Evolutionary conservation across 495 filamentous ascomycete species (phyloP).

Genomic region (Friedmanniomyces simplex): DNA sequence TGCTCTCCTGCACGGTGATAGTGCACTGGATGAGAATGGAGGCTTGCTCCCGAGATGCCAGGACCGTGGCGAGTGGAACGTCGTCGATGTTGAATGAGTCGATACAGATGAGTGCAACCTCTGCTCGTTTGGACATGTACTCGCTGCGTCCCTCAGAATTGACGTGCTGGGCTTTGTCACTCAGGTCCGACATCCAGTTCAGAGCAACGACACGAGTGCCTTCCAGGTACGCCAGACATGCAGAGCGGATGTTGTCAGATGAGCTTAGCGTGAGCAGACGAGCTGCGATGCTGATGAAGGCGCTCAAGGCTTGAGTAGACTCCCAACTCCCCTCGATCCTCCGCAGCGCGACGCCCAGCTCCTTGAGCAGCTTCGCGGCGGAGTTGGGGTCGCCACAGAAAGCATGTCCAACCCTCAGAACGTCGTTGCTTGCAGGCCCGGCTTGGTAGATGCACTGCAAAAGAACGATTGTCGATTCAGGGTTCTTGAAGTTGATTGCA

Average conservation of each 20-base stretch:
- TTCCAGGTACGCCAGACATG: slow-evolving; percentile 7
- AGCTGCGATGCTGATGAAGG: slow-evolving; percentile 6
- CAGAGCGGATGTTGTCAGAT: not conserved
- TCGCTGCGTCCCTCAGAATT: slow-evolving; percentile 9
- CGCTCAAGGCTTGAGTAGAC: slow-evolving; percentile 9
- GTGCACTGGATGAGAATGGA: slow-evolving; percentile 17
- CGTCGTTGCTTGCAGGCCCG: not conserved
- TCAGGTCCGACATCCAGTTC: slow-evolving; percentile 9
- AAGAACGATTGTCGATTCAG: slow-evolving; percentile 16
- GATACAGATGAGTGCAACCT: slow-evolving; percentile 18
- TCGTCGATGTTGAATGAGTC: slow-evolving; percentile 19
- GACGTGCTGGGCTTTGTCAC: not conserved
- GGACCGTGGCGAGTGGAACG: not conserved
- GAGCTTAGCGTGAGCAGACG: slow-evolving; percentile 11
- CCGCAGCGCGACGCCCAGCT: not conserved
- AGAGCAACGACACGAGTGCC: slow-evolving; percentile 4
- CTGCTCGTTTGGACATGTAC: slow-evolving; percentile 11
- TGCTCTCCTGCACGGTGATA: slow-evolving; percentile 18
- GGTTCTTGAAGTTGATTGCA: slow-evolving; percentile 17
- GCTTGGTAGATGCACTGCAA: slow-evolving; percentile 21
- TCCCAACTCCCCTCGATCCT: slow-evolving; percentile 22
- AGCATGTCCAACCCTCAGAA: slow-evolving; percentile 3
- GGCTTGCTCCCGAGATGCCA: not conserved
- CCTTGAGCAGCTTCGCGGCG: not conserved
- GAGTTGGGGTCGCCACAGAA: slow-evolving; percentile 4